These are phyloP conservation scores for Venturia asperata DNA, from an alignment of 2,329 filamentous ascomycete species.

Conservation along the genomic window DNA sequence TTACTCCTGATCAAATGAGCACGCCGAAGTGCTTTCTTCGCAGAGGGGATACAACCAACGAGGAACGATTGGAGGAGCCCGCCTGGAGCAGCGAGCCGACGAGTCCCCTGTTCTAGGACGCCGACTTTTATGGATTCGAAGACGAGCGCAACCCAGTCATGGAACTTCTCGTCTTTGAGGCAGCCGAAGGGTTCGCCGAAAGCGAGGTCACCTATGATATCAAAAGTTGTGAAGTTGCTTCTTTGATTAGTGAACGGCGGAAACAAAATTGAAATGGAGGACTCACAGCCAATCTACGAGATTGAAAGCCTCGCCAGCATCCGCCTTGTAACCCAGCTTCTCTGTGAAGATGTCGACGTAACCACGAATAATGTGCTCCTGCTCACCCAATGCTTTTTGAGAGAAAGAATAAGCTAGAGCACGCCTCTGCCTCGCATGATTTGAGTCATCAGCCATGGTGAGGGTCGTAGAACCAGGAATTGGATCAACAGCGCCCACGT, in stretches of 20 bases:
- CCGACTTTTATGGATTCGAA: constrained; percentile 31
- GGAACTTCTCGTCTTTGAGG: constrained; percentile 23
- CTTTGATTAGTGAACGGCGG: background rate
- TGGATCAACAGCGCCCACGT: constrained; percentile 31
- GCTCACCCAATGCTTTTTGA: constrained; percentile 23
- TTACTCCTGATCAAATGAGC: constrained; percentile 28
- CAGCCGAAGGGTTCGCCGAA: constrained; percentile 28
- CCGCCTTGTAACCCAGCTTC: constrained; percentile 31
- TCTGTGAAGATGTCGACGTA: constrained; percentile 28
- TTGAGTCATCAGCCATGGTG: constrained; percentile 32
- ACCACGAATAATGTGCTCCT: constrained; percentile 30
- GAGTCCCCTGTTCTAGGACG: constrained; percentile 20
- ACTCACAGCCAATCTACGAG: constrained; percentile 28
- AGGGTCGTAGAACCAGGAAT: constrained; percentile 33
- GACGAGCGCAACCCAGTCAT: constrained; percentile 30
- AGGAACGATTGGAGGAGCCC: constrained; percentile 34
- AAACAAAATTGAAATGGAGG: background rate
- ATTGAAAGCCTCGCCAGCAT: constrained; percentile 27
- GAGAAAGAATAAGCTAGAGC: constrained; percentile 26
- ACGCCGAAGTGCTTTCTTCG: constrained; percentile 13
- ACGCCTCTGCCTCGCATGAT: constrained; percentile 24
- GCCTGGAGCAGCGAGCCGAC: constrained; percentile 33
- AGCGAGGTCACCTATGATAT: constrained; percentile 28
- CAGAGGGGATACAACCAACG: constrained; percentile 21
- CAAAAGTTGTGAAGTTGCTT: constrained; percentile 21